These are phyloP conservation scores for Colletotrichum sp. DNA, from an alignment of 2,329 filamentous ascomycete genomes.

Conservation along the genomic window DNA sequence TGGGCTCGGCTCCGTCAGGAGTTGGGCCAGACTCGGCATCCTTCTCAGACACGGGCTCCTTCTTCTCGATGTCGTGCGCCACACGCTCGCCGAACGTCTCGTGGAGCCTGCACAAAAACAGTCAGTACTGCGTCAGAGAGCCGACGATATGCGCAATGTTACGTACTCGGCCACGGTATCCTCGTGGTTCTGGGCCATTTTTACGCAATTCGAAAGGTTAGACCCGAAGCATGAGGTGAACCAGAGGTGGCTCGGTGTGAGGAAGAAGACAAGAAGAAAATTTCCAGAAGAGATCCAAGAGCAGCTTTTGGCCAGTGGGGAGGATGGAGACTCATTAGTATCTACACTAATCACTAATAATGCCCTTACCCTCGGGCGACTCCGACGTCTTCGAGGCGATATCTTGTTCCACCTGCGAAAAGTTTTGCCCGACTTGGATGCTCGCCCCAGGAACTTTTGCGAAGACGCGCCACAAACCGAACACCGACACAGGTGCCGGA, in stretches of 20 bases:
- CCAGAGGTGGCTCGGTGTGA: neutral
- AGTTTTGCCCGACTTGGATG: neutral
- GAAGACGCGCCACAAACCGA: slow-evolving; percentile 5
- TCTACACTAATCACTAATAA: neutral
- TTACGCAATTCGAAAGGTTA: slow-evolving; percentile 7
- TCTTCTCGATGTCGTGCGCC: slow-evolving; percentile 27
- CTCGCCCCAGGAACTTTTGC: slow-evolving; percentile 17
- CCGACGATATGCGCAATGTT: neutral
- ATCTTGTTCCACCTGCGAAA: neutral
- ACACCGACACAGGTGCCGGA: neutral
- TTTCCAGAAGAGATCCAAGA: neutral
- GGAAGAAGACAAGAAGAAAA: neutral
- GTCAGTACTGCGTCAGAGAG: neutral
- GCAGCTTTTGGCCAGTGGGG: neutral
- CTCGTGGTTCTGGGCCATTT: slow-evolving; percentile 39
- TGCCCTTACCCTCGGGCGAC: slow-evolving; percentile 14
- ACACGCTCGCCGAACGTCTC: slow-evolving; percentile 30
- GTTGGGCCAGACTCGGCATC: slow-evolving; percentile 34
- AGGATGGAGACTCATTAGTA: slow-evolving; percentile 3
- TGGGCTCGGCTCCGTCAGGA: slow-evolving; percentile 57
- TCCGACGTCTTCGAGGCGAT: slow-evolving; percentile 6
- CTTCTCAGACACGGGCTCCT: neutral
- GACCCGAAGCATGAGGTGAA: neutral
- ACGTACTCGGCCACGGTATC: slow-evolving; percentile 37
- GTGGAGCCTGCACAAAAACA: slow-evolving; percentile 28